Base-by-base conservation (phyloP, 2,329 filamentous ascomycete genomes). In the Phyllosticta capitalensis region DNA sequence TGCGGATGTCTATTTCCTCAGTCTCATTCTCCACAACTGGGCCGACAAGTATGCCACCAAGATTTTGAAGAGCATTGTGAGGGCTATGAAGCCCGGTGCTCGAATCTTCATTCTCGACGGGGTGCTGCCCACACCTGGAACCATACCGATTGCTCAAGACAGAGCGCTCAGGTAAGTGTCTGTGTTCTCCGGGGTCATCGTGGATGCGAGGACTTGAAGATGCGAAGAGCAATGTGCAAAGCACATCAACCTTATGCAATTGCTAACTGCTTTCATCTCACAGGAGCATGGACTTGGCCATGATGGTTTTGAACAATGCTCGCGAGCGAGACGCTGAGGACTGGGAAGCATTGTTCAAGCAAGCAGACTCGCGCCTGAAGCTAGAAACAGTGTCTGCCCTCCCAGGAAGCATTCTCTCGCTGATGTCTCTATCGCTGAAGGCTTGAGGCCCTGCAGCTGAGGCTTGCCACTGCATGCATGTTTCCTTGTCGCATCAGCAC, bases 61-160 rank as follows among this genome's bases (percentile, higher is more conserved):
- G 60, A 67, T 66, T 19, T 64, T 81, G 45, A 74, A 74, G 61
- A 77, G 76, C 20, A 72, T 85, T 9, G 69, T 82, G 1, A 81
- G 22, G 1, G 17, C 54, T 7, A 21, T 56, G 49, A 51, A 51
- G n/a, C 19, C 19, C 49, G 49, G 49, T 19, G 52, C 49, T 12
- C 58, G 50, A n/a, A 54, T 63, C 28, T n/a, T 64, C 1, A 60
- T 64, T 12, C 49, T 58, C 7, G 62, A 63, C 33, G 20, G 26
- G 14, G 53, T 64, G 12, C 30, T 63, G 7, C 61, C 62, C n/a
- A 38, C 48, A 21, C 48, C 55, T 21, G 59, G 56, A 45, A 55
- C 19, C 14, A 51, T 30, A 5, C 20, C 45, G n/a, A 7, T 28
- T 24, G 21, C 4, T 14, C 30, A 38, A 14, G 30, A 38, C 12